A percentile compares a stretch with the other conserved stretches of the same genome.
Conservation (phyloP, 345 rosid species). For the Reutealis trisperma region DNA sequence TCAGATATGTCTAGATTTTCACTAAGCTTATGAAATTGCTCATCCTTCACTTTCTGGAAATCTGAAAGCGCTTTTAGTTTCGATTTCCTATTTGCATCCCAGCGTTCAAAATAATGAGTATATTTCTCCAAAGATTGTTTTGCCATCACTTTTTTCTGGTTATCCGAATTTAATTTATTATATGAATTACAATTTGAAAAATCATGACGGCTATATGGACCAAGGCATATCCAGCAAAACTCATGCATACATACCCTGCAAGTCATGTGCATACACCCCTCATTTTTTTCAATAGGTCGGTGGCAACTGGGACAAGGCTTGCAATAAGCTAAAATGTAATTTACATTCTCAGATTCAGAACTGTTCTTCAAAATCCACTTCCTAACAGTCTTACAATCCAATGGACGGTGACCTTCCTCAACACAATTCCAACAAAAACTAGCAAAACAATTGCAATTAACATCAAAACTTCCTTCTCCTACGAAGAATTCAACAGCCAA, state of each 20-base stretch:
- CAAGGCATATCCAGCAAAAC: constrained; percentile 45
- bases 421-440: constrained; percentile 34
- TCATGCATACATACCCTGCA: constrained; percentile 19
- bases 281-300: constrained; percentile 35
- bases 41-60: background rate
- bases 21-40: constrained; percentile 6
- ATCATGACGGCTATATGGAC: background rate
- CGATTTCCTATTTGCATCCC: constrained; percentile 32
- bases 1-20: background rate
- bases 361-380: constrained; percentile 37
- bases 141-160: background rate
- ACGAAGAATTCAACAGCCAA: constrained; percentile 22
- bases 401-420: constrained; percentile 22
- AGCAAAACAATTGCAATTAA: constrained; percentile 27
- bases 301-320: constrained; percentile 48
- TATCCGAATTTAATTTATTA: too few species aligned
- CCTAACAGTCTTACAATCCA: constrained; percentile 37
- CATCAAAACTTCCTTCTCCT: constrained; percentile 21
- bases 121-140: constrained; percentile 4
- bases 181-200: background rate
- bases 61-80: constrained; percentile 20
- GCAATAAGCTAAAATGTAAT: constrained; percentile 22
- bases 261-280: constrained; percentile 35
- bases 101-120: constrained; percentile 38
- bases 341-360: constrained; percentile 33